Conservation (phyloP, 345 rosid species). For the Mangifera indica region DNA sequence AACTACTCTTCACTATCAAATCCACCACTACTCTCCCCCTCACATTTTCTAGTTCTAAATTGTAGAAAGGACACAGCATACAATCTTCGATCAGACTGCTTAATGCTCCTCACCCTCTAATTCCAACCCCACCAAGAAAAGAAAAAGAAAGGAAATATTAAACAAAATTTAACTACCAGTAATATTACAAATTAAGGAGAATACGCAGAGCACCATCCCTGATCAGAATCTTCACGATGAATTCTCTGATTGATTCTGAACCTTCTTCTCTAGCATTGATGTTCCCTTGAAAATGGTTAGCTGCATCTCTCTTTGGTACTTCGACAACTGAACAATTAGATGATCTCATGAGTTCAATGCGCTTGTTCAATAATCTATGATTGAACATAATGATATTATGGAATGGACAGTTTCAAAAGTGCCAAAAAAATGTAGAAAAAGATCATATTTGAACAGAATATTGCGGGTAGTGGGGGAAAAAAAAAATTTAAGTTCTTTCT, state of each 20-base stretch:
- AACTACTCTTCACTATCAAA: not conserved
- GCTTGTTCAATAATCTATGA: not conserved
- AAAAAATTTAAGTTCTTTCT: not conserved
- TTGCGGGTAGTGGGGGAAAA: not conserved
- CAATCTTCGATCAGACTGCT: not conserved
- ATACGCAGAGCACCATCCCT: not conserved
- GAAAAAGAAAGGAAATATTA: not conserved
- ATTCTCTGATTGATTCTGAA: slow-evolving; percentile 36
- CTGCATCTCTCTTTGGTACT: slow-evolving; percentile 64
- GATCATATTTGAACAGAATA: too few species aligned
- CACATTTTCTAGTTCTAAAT: slow-evolving; percentile 10
- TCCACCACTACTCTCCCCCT: not conserved
- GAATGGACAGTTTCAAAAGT: too few species aligned
- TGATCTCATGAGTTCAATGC: not conserved
- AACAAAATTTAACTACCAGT: slow-evolving; percentile 15
- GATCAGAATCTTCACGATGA: not conserved
- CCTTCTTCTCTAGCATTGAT: slow-evolving; percentile 79
- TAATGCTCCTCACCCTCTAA: not conserved
- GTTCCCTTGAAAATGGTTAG: slow-evolving; percentile 87
- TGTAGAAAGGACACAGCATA: slow-evolving; percentile 18
- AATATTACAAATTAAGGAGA: slow-evolving; percentile 1
- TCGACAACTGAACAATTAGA: slow-evolving; percentile 45
- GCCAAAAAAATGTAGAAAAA: too few species aligned
- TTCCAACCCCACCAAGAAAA: not conserved
- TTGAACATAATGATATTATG: not conserved